These are phyloP conservation scores for Reticulascus tulasneorum DNA, from an alignment of 2,329 filamentous ascomycete species.

Conservation along the genomic window DNA sequence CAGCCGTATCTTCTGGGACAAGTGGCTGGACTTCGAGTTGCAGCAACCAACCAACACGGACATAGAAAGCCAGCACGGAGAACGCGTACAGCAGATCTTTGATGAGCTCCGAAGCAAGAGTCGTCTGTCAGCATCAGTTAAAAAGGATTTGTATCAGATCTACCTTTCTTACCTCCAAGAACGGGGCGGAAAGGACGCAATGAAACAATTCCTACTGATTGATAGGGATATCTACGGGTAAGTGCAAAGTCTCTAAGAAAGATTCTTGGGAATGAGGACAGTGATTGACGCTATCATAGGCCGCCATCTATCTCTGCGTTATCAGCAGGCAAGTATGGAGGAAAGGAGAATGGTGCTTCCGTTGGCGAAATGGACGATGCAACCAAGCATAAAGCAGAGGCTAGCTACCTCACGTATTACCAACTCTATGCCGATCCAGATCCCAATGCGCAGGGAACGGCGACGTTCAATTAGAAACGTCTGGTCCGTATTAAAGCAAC, in stretches of 20 bases:
- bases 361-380: conserved; percentile 46
- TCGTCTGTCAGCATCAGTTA: conserved; percentile 59
- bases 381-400: conserved; percentile 47
- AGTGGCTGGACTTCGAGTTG: conserved; percentile 84
- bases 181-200: conserved; percentile 74
- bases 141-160: conserved; percentile 70
- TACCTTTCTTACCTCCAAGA: conserved; percentile 86
- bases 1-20: conserved; percentile 84
- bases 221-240: conserved; percentile 87
- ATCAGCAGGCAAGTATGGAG: conserved; percentile 29
- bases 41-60: conserved; percentile 69
- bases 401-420: conserved; percentile 48
- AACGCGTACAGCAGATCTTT: conserved; percentile 77
- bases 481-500: no score
- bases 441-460: conserved; percentile 43
- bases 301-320: conserved; percentile 42
- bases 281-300: no score
- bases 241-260: conserved; percentile 22
- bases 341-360: conserved; percentile 43
- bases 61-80: conserved; percentile 60
- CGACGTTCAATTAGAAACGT: conserved; percentile 43
- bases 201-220: conserved; percentile 78
- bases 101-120: conserved; percentile 71
- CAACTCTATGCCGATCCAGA: conserved; percentile 46
- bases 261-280: background rate